Evolutionary conservation across 2,329 filamentous ascomycete genomes (phyloP).

Genomic region (Colletotrichum salicis): DNA sequence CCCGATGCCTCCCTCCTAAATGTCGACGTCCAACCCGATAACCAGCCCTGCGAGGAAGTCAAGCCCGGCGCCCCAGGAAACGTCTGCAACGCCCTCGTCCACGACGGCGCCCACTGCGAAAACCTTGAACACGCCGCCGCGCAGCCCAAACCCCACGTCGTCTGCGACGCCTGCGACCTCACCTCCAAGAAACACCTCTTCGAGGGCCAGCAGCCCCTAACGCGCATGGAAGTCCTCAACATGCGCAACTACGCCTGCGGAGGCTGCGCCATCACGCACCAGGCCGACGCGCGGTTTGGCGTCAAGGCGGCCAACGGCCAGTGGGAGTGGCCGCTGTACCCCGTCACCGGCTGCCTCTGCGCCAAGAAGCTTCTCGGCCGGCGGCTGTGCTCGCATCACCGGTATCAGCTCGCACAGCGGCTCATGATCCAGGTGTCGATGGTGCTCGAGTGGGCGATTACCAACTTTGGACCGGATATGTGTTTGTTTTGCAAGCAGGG

Average conservation of each 20-base stretch:
- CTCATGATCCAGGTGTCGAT: conserved; percentile 37
- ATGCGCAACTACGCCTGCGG: conserved; percentile 51
- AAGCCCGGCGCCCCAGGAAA: not conserved
- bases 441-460: conserved; percentile 43
- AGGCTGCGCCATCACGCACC: conserved; percentile 39
- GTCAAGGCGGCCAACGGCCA: not conserved
- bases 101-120: conserved; percentile 34
- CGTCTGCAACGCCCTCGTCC: not conserved
- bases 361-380: conserved; percentile 46
- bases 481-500: conserved; percentile 47
- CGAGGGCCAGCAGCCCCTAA: conserved; percentile 26
- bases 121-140: conserved; percentile 34
- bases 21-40: not conserved
- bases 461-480: conserved; percentile 37
- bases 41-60: conserved; percentile 20
- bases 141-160: not conserved
- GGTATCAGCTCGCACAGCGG: conserved; percentile 42
- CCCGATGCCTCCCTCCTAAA: conserved; percentile 18
- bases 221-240: conserved; percentile 39
- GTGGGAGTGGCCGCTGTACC: conserved; percentile 3
- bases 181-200: conserved; percentile 37
- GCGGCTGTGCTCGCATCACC: conserved; percentile 49
- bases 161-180: conserved; percentile 43
- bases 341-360: conserved; percentile 51
- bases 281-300: conserved; percentile 2